phyloP scores from a whole-genome alignment of 345 rosid species.

The Salix udensis region DNA sequence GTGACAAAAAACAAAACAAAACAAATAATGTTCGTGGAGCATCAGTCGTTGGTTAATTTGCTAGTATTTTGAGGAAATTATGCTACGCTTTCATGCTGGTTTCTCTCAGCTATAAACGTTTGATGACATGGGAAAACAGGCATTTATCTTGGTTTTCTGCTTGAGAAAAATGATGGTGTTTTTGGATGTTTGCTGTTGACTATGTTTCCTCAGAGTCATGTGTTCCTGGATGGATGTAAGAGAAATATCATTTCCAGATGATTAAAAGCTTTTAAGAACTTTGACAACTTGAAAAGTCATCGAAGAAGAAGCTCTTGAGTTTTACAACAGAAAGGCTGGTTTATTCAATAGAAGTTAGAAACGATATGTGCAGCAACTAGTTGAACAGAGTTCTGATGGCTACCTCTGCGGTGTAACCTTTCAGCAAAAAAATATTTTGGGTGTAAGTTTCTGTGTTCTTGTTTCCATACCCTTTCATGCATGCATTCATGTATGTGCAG shows the following conservation, averaged over 20 bases:
- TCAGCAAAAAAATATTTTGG: not conserved
- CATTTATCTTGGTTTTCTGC: not conserved
- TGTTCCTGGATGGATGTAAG: not conserved
- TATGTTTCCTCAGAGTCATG: not conserved
- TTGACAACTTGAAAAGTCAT: not conserved
- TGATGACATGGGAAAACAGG: not conserved
- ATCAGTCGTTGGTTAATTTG: too few species aligned
- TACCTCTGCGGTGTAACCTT: not conserved
- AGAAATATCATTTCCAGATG: not conserved
- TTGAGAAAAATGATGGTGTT: not conserved
- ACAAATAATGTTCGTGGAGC: too few species aligned
- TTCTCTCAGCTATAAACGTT: not conserved
- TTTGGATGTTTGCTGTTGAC: too few species aligned
- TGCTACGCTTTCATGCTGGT: not conserved
- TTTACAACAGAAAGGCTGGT: not conserved
- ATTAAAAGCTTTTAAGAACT: not conserved
- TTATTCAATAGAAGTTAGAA: too few species aligned
- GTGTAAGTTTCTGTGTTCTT: not conserved
- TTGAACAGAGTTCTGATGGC: not conserved
- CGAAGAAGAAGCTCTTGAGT: not conserved
- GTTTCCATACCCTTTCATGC: not conserved
- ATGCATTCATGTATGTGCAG: not conserved
- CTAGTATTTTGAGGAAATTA: not conserved
- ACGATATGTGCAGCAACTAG: not conserved
- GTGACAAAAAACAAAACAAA: too few species aligned